Percentiles rank a stretch among this genome's conserved stretches.
Conservation (phyloP, 225 moss, liverwort and hornwort genomes). For the Anthoceros angustus region DNA sequence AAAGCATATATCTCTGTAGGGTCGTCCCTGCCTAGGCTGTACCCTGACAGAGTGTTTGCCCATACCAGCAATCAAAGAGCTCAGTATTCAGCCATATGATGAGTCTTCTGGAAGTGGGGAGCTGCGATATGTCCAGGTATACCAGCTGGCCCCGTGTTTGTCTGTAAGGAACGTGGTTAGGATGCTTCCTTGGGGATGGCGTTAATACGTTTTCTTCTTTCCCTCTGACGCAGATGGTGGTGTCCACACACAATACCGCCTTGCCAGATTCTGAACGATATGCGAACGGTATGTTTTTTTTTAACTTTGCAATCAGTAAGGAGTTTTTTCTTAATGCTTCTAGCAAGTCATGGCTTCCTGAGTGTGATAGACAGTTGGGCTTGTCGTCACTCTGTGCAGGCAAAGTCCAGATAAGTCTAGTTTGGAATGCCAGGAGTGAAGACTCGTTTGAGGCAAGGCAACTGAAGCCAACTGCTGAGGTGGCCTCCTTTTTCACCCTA, state of each 20-base stretch:
- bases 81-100: constrained; percentile 59
- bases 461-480: constrained; percentile 66
- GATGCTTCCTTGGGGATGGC: background rate
- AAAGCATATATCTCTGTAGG: no score
- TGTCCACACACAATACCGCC: constrained; percentile 79
- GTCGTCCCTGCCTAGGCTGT: background rate
- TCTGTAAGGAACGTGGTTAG: background rate
- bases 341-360: background rate
- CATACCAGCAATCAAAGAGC: constrained; percentile 44
- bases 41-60: background rate
- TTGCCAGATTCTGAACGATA: constrained; percentile 63
- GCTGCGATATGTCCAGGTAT: constrained; percentile 84
- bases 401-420: constrained; percentile 75
- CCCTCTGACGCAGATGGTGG: constrained; percentile 42
- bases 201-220: background rate
- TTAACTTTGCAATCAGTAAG: background rate
- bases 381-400: constrained; percentile 22
- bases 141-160: background rate
- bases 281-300: constrained; percentile 31
- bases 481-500: constrained; percentile 4
- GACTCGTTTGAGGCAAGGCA: constrained; percentile 39
- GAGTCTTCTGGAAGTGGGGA: constrained; percentile 58
- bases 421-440: constrained; percentile 89
- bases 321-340: background rate
- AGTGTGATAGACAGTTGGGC: background rate